Conservation (phyloP, 2,329 filamentous ascomycete species). For the Lasiodiplodia gonubiensis region DNA sequence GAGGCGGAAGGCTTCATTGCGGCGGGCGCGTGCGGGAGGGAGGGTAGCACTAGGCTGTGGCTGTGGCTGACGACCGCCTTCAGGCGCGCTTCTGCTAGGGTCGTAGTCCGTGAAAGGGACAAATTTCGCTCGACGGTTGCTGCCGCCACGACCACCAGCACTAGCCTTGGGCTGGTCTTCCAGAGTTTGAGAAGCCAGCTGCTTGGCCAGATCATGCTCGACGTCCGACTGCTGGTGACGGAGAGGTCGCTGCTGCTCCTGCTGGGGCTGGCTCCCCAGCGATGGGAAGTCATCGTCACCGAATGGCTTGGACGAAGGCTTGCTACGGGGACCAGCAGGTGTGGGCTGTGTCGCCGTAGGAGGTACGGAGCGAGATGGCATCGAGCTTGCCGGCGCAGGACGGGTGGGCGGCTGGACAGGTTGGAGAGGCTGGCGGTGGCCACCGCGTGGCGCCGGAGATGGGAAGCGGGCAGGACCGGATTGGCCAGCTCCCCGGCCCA, state of each 20-base stretch:
- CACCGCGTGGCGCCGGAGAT: not conserved
- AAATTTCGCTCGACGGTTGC: not conserved
- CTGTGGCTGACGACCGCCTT: too few relatives aligned
- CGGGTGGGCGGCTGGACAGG: not conserved
- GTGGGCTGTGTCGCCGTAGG: not conserved
- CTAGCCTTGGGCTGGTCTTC: not conserved
- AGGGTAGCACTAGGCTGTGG: not conserved
- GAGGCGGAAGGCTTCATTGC: not conserved
- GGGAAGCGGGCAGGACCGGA: not conserved
- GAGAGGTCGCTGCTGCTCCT: not conserved
- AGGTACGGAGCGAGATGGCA: too few relatives aligned
- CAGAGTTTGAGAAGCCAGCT: too few relatives aligned
- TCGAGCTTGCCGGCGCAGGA: not conserved
- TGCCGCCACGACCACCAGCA: not conserved
- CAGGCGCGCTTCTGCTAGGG: not conserved
- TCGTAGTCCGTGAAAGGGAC: not conserved
- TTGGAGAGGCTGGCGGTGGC: not conserved
- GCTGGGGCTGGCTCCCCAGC: not conserved
- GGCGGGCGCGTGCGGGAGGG: not conserved
- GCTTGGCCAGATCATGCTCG: fast-evolving
- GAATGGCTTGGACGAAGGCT: not conserved
- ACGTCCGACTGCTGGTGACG: not conserved
- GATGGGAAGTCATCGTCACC: not conserved
- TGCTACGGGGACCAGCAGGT: not conserved
- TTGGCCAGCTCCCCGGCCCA: too few relatives aligned